Evolutionary conservation across 2,329 filamentous ascomycete genomes (phyloP).

Genomic region (Helminthosporium solani): DNA sequence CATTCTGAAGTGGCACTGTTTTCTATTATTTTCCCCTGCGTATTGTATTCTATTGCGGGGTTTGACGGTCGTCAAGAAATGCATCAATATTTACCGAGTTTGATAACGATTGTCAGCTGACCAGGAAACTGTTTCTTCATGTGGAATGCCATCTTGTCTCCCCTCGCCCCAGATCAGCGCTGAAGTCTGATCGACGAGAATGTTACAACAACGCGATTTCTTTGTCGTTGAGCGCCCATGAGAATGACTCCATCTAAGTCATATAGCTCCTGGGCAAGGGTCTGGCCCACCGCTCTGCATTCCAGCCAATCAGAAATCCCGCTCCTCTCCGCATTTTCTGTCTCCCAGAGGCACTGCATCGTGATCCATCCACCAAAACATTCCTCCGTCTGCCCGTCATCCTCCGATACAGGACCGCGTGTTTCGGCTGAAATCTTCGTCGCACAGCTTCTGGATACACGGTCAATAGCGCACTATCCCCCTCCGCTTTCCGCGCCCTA

Average conservation of each 20-base stretch:
- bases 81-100: slow-evolving; percentile 69
- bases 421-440: too few species aligned
- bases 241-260: slow-evolving; percentile 6
- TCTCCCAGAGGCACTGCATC: neutral
- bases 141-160: slow-evolving; percentile 33
- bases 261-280: neutral
- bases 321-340: slow-evolving; percentile 13
- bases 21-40: neutral
- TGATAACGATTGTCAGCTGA: slow-evolving; percentile 75
- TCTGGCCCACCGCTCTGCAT: slow-evolving; percentile 3
- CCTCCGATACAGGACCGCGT: neutral
- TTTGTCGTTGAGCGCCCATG: neutral
- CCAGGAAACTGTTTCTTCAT: slow-evolving; percentile 54
- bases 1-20: too few species aligned
- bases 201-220: neutral
- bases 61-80: slow-evolving; percentile 24
- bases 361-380: neutral
- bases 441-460: too few species aligned
- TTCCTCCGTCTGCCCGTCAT: neutral
- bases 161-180: neutral
- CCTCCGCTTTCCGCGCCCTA: slow-evolving; percentile 7
- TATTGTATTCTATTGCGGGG: slow-evolving; percentile 5
- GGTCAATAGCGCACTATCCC: too few species aligned
- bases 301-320: slow-evolving; percentile 12
- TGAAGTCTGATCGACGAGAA: neutral